Conservation (phyloP, 805 yeast genomes). For the Monosporozyma solicola region DNA sequence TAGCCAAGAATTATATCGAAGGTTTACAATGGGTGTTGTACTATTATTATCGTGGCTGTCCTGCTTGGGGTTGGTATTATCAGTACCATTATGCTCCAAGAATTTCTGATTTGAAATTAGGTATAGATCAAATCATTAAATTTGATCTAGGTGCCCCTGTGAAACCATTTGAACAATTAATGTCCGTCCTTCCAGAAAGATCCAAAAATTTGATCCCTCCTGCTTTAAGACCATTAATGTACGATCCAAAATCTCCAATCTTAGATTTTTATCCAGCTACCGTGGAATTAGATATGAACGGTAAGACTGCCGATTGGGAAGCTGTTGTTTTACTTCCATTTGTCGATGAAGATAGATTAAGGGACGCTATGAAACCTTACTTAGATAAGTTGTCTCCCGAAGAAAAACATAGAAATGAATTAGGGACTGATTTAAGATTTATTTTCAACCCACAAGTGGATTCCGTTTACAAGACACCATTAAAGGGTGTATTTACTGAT, state of each 20-base stretch:
- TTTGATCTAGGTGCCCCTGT: conserved; percentile 74
- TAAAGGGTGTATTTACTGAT: conserved; percentile 68
- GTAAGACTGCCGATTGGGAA: conserved; percentile 95
- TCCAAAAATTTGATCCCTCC: conserved; percentile 71
- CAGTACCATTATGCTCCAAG: conserved; percentile 89
- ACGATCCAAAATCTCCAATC: conserved; percentile 77
- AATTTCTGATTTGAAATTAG: conserved; percentile 74
- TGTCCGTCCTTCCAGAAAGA: conserved; percentile 96
- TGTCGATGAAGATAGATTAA: conserved; percentile 73
- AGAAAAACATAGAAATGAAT: conserved; percentile 64
- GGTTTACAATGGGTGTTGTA: conserved; percentile 95
- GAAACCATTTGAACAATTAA: conserved; percentile 87
- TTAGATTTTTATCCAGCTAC: conserved; percentile 83
- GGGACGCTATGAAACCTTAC: conserved; percentile 61
- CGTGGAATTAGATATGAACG: conserved; percentile 84
- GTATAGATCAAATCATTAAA: conserved; percentile 52
- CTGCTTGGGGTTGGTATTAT: conserved; percentile 95
- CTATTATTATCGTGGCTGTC: conserved; percentile 83
- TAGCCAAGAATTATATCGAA: conserved; percentile 77
- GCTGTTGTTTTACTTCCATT: conserved; percentile 89
- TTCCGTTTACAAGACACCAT: conserved; percentile 60
- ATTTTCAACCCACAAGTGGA: conserved; percentile 69
- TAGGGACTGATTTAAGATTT: conserved; percentile 63
- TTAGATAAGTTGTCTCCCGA: conserved; percentile 55
- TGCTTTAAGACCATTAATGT: conserved; percentile 73